These are phyloP conservation scores for Hanseniaspora valbyensis DNA, from an alignment of 805 yeast genomes.

Conservation along the genomic window DNA sequence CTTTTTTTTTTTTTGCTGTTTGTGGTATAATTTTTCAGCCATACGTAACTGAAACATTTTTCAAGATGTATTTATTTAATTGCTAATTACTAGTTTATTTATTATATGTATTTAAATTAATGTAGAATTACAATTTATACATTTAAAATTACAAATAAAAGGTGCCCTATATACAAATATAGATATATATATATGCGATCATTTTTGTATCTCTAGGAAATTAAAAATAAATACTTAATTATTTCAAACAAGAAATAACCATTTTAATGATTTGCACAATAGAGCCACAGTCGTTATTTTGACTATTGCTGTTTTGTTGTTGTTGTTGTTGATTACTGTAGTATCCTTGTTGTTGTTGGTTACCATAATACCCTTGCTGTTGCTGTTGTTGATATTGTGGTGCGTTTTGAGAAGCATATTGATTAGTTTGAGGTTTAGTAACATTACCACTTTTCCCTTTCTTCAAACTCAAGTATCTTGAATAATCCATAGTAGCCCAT, in stretches of 20 bases:
- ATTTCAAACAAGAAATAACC: background rate
- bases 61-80: too few relatives aligned
- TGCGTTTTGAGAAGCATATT: conserved; percentile 19
- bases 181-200: too few relatives aligned
- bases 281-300: background rate
- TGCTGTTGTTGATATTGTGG: conserved; percentile 23
- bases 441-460: conserved; percentile 16
- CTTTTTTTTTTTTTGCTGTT: too few relatives aligned
- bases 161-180: too few relatives aligned
- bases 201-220: background rate
- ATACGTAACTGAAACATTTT: too few relatives aligned
- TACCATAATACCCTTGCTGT: conserved; percentile 25
- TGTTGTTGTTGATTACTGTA: conserved; percentile 17
- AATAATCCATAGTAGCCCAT: conserved; percentile 25
- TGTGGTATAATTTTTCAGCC: too few relatives aligned
- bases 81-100: too few relatives aligned
- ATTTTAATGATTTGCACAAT: background rate
- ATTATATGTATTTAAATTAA: too few relatives aligned
- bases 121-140: too few relatives aligned
- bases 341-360: conserved; percentile 24
- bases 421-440: conserved; percentile 19
- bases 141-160: too few relatives aligned
- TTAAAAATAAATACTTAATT: too few relatives aligned
- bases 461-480: conserved; percentile 4
- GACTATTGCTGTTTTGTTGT: background rate